Percentiles rank a stretch among this genome's conserved stretches.
phyloP scores from a whole-genome alignment of 305 asterid genomes.

The Ajuga reptans region DNA sequence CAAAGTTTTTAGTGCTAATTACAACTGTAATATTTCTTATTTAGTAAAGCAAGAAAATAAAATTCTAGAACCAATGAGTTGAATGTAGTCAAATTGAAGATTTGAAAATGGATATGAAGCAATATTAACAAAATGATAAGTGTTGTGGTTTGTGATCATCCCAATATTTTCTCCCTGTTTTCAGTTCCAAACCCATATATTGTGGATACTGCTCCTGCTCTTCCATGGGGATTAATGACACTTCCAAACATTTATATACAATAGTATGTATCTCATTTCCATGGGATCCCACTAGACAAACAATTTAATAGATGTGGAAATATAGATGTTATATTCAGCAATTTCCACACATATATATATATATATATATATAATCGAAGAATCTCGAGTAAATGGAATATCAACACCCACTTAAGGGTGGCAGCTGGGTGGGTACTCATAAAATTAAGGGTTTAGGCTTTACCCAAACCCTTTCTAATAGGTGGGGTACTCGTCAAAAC shows the following conservation, averaged over 20 bases:
- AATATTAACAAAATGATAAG: constrained; percentile 25
- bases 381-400: constrained; percentile 5
- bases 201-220: neutral
- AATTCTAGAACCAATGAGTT: constrained; percentile 4
- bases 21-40: constrained; percentile 11
- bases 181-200: constrained; percentile 24
- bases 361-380: constrained; percentile 7
- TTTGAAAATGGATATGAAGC: neutral
- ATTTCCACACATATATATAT: too few species aligned
- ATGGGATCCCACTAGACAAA: neutral
- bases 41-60: neutral
- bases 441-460: too few species aligned
- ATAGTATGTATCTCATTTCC: too few species aligned
- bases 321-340: too few species aligned
- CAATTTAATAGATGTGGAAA: too few species aligned
- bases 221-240: neutral
- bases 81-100: too few species aligned
- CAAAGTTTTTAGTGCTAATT: neutral
- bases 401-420: neutral
- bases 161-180: constrained; percentile 22
- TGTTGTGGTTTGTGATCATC: neutral
- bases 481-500: too few species aligned
- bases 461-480: too few species aligned
- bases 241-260: too few species aligned
- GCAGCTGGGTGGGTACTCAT: too few species aligned